These are phyloP conservation scores for Lachnellula willkommii DNA, from an alignment of 2,329 filamentous ascomycete genomes.

Conservation along the genomic window DNA sequence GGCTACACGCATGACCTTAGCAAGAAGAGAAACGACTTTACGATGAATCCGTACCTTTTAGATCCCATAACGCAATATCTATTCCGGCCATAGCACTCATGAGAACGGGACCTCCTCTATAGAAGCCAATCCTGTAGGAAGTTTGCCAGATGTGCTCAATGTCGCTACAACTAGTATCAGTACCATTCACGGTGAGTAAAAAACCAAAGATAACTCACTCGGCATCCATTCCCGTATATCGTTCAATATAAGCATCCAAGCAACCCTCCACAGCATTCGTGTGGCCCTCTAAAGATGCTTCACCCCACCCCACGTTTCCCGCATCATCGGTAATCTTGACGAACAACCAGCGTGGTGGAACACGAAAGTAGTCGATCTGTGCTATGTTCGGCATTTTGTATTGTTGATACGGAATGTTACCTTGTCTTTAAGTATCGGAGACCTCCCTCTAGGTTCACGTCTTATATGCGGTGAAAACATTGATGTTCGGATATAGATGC, in stretches of 20 bases:
- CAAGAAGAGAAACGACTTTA: background rate
- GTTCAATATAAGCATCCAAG: conserved; percentile 58
- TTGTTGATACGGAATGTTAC: background rate
- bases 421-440: background rate
- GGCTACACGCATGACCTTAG: conserved; percentile 32
- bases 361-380: conserved; percentile 66
- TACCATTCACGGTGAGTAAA: background rate
- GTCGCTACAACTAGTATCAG: conserved; percentile 42
- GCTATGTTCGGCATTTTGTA: conserved; percentile 56
- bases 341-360: conserved; percentile 71
- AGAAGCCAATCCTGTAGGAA: conserved; percentile 66
- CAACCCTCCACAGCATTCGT: conserved; percentile 69
- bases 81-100: conserved; percentile 75
- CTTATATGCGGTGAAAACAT: background rate
- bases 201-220: conserved; percentile 44
- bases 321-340: conserved; percentile 68
- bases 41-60: conserved; percentile 7
- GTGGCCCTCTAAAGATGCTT: conserved; percentile 69
- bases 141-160: conserved; percentile 80
- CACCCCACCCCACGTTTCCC: conserved; percentile 65
- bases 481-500: background rate
- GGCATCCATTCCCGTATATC: conserved; percentile 62
- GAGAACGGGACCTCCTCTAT: conserved; percentile 71
- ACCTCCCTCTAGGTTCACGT: background rate
- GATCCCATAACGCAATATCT: conserved; percentile 61